Evolutionary conservation across 2,329 filamentous ascomycete species (phyloP).

Genomic region (Remersonia thermophila): DNA sequence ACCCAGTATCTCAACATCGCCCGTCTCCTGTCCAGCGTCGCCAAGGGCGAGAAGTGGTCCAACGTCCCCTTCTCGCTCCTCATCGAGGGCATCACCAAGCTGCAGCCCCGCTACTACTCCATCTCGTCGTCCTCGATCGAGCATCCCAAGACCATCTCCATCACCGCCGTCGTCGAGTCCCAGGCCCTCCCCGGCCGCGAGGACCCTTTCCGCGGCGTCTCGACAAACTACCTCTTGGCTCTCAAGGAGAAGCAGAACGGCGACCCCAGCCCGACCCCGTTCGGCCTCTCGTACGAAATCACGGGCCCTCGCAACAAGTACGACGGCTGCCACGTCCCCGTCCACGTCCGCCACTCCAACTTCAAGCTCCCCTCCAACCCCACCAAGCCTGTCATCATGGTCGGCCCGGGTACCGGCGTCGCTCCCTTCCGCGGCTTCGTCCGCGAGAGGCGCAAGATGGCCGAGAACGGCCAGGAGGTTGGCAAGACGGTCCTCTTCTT

Average conservation of each 20-base stretch:
- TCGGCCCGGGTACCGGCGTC: constrained; percentile 91
- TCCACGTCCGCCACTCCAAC: constrained; percentile 95
- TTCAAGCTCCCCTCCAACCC: constrained; percentile 98
- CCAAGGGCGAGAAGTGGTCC: constrained; percentile 64
- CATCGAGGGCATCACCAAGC: constrained; percentile 85
- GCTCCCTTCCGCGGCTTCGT: constrained; percentile 93
- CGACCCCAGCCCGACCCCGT: constrained; percentile 67
- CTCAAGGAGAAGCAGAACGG: constrained; percentile 95
- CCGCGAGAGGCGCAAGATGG: constrained; percentile 80
- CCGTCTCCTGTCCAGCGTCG: constrained; percentile 63
- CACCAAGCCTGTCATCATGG: constrained; percentile 85
- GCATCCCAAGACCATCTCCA: constrained; percentile 86
- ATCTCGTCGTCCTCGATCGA: constrained; percentile 94
- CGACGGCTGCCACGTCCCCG: constrained; percentile 84
- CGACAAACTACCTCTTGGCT: constrained; percentile 91
- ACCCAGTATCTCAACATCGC: constrained; percentile 81
- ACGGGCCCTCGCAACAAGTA: constrained; percentile 92
- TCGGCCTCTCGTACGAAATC: constrained; percentile 77
- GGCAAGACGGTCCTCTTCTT: constrained; percentile 89
- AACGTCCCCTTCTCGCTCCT: constrained; percentile 87
- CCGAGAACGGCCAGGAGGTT: constrained; percentile 66
- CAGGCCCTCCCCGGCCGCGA: constrained; percentile 63
- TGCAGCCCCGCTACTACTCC: constrained; percentile 97
- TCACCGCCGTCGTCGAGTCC: constrained; percentile 89
- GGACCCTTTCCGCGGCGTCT: constrained; percentile 79